Conservation (phyloP, 2,329 filamentous ascomycete genomes). For the Microdochium paspali region DNA sequence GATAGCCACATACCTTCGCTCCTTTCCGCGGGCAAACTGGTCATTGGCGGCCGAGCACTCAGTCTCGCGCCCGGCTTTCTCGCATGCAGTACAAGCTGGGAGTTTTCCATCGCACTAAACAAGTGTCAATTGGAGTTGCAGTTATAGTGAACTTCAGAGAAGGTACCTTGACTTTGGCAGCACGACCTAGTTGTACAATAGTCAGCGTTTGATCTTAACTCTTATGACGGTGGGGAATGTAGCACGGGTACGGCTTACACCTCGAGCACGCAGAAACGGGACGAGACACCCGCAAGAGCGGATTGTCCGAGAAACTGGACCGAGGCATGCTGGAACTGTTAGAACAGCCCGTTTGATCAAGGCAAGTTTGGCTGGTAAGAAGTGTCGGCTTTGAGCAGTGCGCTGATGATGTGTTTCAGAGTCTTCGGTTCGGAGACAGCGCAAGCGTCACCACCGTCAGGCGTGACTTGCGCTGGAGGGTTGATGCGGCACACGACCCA, state of each 20-base stretch:
- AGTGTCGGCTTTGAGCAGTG: too few relatives aligned
- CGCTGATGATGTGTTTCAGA: too few relatives aligned
- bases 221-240: constrained; percentile 48
- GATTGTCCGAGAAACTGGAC: constrained; percentile 35
- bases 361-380: too few relatives aligned
- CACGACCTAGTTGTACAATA: constrained; percentile 44
- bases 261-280: constrained; percentile 73
- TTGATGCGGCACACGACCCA: too few relatives aligned
- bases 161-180: constrained; percentile 79
- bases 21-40: constrained; percentile 91
- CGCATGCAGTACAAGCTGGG: constrained; percentile 89
- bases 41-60: constrained; percentile 94
- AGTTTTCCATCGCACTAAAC: constrained; percentile 83
- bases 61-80: constrained; percentile 75
- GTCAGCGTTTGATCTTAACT: constrained; percentile 59
- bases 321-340: constrained; percentile 21
- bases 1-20: constrained; percentile 55
- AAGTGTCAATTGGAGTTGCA: constrained; percentile 2
- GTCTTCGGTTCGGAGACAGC: too few relatives aligned
- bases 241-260: constrained; percentile 37
- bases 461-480: too few relatives aligned
- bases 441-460: too few relatives aligned
- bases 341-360: too few relatives aligned
- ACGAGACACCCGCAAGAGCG: constrained; percentile 62
- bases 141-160: not conserved